Evolutionary conservation across 2,329 filamentous ascomycete species (phyloP), one percentile per base, ranked within the genome.

Genomic region (Aureobasidium sp.): DNA sequence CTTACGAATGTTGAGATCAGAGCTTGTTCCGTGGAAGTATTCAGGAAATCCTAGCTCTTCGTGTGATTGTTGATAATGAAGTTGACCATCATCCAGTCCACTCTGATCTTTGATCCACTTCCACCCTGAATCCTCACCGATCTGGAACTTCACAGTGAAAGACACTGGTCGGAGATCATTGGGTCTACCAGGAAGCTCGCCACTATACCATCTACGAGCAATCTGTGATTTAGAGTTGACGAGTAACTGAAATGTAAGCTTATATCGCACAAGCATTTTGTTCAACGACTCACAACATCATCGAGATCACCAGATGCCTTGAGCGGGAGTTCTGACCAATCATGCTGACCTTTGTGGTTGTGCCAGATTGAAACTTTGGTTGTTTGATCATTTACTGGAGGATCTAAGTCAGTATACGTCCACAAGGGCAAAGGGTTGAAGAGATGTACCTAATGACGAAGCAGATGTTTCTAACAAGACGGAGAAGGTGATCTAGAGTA

Each of bases 351-450:
- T 30, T 76, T 71, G 57, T 83, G 81, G 67, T 88, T 86, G 65
- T 90, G 84, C 90, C 91, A 96, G 8, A 95, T 74, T 16, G 83
- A 83, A 36, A 91, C 83, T 67, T 94, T 82, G 87, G 89, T 94
- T 25, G 79, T 69, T 64, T 84, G 77, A 16, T 82, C 75, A 8
- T 79, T 78, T 9, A 65, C 41, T 41, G 64, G 29, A 16, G 53
- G 36, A 27, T 29, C 7, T 16, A 3, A n/a, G 36, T 58, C 13
- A 58, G 42, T 60, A 8, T 25, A 16, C 15, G 30, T 16, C 1
- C 25, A 6, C 21, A 32, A 16, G 13, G 5, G 5, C 52, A 39
- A 37, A 44, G 13, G 25, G 21, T 44, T 58, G 47, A 48, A 39
- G 42, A 58, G 3, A 37, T 29, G 45, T 53, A 63, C 61, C 55